Conservation (phyloP, 441 rosid genomes). For the Croton laevigatus region DNA sequence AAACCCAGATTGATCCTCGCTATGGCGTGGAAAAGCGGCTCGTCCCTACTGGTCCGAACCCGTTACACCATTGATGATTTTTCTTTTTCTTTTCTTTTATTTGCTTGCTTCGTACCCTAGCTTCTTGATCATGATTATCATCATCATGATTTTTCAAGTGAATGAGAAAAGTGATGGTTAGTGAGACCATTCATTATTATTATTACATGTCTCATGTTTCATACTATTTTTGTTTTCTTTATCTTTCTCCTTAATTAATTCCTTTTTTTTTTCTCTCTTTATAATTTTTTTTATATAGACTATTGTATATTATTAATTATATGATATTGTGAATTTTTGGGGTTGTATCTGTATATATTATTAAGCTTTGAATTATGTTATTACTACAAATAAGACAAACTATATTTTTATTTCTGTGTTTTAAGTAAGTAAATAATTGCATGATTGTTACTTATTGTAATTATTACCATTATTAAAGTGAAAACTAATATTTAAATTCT, state of each 20-base stretch:
- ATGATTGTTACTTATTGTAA: too few species aligned
- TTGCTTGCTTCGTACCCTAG: slow-evolving; percentile 6
- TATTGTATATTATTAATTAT: slow-evolving; percentile 3
- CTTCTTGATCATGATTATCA: neutral
- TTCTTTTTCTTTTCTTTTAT: neutral
- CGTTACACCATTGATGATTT: slow-evolving; percentile 65
- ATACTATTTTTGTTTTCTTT: neutral
- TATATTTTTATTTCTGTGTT: slow-evolving; percentile 8
- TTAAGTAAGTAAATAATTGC: neutral
- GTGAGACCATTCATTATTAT: slow-evolving; percentile 15
- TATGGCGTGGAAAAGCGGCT: slow-evolving; percentile 83
- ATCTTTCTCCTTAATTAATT: neutral
- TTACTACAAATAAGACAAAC: neutral
- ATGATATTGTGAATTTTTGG: slow-evolving; percentile 15
- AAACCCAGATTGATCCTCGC: slow-evolving; percentile 62
- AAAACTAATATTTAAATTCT: too few species aligned
- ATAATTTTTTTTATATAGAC: neutral
- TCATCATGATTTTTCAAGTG: slow-evolving; percentile 28
- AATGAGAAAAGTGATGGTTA: slow-evolving; percentile 16
- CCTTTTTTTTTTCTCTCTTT: neutral
- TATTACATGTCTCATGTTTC: slow-evolving; percentile 3
- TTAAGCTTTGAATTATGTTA: slow-evolving; percentile 4
- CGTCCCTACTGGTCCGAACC: slow-evolving; percentile 92
- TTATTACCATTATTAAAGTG: too few species aligned
- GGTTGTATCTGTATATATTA: slow-evolving; percentile 17